Evolutionary conservation across 2,329 filamentous ascomycete species (phyloP), one percentile per base, ranked within the genome.

Genomic region (Grosmannia clavigera): DNA sequence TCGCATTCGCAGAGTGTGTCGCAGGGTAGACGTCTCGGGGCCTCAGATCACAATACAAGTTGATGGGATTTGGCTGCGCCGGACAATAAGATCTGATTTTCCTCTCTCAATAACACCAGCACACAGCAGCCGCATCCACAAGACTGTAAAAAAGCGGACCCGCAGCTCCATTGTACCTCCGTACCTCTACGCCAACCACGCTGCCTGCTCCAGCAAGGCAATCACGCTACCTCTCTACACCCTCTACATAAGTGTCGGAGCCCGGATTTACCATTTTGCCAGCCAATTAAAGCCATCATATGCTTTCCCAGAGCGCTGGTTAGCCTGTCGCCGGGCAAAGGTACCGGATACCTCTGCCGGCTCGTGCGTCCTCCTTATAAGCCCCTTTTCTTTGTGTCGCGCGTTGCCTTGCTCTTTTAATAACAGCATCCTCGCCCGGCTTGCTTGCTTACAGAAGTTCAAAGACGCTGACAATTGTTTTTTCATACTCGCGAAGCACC

Each of bases 51-150:
- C 54, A 54, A 22, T 16, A 51, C 53, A 40, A 22, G n/a, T 29
- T 31, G 46, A 60, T 60, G 58, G 58, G 53, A 60, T 59, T 60
- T 58, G 60, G 60, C 60, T 60, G 56, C 46, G 63, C 61, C 60
- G 60, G 60, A 62, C 60, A 61, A 62, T 64, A 61, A 61, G 63
- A 61, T 64, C 61, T 65, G 61, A 61, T 65, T 65, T 64, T 63
- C 59, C 61, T 46, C 52, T 61, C 61, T 64, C 63, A 66, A 65
- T 66, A 65, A 66, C 65, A 66, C 65, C 64, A 66, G 63, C 65
- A 50, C 55, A 57, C 31, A 62, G 61, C 63, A 61, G 57, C 58
- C 56, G 60, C 60, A 63, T 61, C 62, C 55, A 60, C 58, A 53
- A 12, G 7, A n/a, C 31, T 22, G 43, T 11, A 3, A 43, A 61